These are phyloP conservation scores for Fusarium sp. DNA, from an alignment of 2,329 filamentous ascomycete species.

Conservation along the genomic window DNA sequence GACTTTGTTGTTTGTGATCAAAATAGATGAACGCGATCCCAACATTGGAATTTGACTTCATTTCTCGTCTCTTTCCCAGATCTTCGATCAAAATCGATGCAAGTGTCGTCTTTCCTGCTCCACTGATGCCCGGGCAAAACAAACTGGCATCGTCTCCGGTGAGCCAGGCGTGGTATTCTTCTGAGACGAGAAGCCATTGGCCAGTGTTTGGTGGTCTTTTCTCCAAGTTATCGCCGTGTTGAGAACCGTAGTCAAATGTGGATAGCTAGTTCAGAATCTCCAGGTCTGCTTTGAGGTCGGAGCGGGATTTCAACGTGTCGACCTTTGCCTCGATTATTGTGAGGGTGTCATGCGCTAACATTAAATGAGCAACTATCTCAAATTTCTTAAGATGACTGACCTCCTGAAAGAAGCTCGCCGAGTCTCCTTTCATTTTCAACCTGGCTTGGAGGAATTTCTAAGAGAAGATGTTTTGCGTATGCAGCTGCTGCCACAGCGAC, in stretches of 20 bases:
- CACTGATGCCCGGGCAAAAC: neutral
- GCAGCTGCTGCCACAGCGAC: conserved; percentile 50
- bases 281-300: neutral
- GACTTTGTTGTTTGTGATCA: neutral
- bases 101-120: neutral
- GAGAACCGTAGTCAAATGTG: neutral
- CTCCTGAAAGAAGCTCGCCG: neutral
- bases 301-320: neutral
- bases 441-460: neutral
- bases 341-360: neutral
- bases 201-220: neutral
- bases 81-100: neutral
- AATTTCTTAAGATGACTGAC: neutral
- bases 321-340: neutral
- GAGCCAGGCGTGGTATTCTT: neutral
- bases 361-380: neutral
- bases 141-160: neutral
- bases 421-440: neutral
- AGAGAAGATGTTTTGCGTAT: conserved; percentile 26
- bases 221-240: neutral
- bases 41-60: neutral
- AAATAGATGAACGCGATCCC: neutral
- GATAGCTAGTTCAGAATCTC: neutral
- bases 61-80: neutral
- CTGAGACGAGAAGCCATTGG: neutral